Conservation (phyloP, 306 rosid genomes). For the Biancaea sappan region DNA sequence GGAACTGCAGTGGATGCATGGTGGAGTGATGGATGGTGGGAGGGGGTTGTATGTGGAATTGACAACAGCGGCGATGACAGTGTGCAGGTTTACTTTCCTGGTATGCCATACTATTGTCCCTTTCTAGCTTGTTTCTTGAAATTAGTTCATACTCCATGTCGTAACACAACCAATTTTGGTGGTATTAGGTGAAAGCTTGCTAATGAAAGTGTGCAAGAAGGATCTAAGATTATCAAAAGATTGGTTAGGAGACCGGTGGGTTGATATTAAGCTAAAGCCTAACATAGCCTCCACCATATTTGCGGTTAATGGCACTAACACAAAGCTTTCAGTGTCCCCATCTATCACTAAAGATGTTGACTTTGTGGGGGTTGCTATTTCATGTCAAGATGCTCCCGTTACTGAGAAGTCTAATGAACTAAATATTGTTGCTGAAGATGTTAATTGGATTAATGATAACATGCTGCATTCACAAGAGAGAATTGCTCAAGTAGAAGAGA, state of each 20-base stretch:
- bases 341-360: slow-evolving; percentile 43
- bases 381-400: slow-evolving; percentile 45
- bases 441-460: slow-evolving; percentile 31
- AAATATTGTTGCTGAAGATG: slow-evolving; percentile 37
- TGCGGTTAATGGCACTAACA: slow-evolving; percentile 43
- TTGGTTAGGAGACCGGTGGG: slow-evolving; percentile 87
- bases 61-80: slow-evolving; percentile 44
- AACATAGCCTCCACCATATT: slow-evolving; percentile 58
- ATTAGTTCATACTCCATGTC: background rate
- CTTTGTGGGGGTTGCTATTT: slow-evolving; percentile 43
- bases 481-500: slow-evolving; percentile 41
- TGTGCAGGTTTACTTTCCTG: slow-evolving; percentile 75
- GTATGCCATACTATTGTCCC: slow-evolving; percentile 46
- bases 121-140: background rate
- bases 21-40: slow-evolving; percentile 99
- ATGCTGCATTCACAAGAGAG: slow-evolving; percentile 43
- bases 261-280: slow-evolving; percentile 62
- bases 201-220: slow-evolving; percentile 56
- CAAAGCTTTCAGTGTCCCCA: slow-evolving; percentile 47
- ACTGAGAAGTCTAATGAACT: slow-evolving; percentile 39
- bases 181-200: slow-evolving; percentile 76
- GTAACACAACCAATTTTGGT: slow-evolving; percentile 9
- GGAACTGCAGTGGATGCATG: slow-evolving; percentile 93
- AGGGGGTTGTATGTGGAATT: slow-evolving; percentile 74
- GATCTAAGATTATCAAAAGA: slow-evolving; percentile 85